phyloP scores from a whole-genome alignment of 306 rosid species.

The Vigna reflexopilosa region DNA sequence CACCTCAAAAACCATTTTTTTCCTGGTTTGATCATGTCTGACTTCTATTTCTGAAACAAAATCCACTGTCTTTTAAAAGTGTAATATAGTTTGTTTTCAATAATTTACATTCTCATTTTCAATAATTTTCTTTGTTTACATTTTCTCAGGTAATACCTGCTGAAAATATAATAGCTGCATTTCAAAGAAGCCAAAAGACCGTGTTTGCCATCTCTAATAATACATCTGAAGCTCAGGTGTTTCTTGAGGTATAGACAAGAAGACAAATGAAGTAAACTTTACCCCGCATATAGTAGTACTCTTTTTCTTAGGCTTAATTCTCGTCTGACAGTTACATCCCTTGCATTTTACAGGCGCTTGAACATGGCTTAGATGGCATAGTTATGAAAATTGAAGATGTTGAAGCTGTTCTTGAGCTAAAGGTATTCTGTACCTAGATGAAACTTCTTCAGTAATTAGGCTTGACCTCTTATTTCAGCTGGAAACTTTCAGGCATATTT shows the following conservation, averaged over 20 bases:
- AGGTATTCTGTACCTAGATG: conserved; percentile 60
- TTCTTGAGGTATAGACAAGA: conserved; percentile 73
- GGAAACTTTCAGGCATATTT: conserved; percentile 76
- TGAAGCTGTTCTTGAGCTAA: conserved; percentile 74
- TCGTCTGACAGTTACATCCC: conserved; percentile 13
- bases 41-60: conserved; percentile 26
- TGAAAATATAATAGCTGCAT: conserved; percentile 89
- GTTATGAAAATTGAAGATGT: conserved; percentile 78
- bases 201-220: conserved; percentile 70
- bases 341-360: conserved; percentile 72
- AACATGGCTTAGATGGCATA: conserved; percentile 90
- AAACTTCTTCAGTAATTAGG: conserved; percentile 38
- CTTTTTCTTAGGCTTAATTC: conserved; percentile 12
- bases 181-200: conserved; percentile 76
- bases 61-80: conserved; percentile 2
- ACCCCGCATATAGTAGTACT: neutral
- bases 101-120: conserved; percentile 18
- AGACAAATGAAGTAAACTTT: conserved; percentile 21
- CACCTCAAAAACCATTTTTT: neutral
- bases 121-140: conserved; percentile 28
- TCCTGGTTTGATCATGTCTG: conserved; percentile 22
- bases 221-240: conserved; percentile 70
- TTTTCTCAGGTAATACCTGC: conserved; percentile 79
- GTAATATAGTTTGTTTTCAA: neutral
- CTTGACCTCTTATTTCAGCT: conserved; percentile 52